Base-by-base conservation (phyloP, 2,329 filamentous ascomycete genomes). In the Aspergillus versicolor region DNA sequence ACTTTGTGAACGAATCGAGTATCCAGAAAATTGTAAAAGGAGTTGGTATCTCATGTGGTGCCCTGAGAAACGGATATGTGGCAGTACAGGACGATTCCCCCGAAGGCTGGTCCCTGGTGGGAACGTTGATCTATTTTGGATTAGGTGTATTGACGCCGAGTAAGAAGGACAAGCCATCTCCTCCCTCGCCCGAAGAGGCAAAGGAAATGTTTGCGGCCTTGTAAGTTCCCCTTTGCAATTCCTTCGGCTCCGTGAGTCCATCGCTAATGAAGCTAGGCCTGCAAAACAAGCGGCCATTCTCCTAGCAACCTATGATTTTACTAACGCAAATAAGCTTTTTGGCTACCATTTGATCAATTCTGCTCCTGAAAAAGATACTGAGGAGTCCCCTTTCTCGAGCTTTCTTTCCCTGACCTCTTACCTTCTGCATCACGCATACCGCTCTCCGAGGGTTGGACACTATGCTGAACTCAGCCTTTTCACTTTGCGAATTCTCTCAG, bases 251-350 rank as follows among this genome's bases (percentile, higher is more conserved):
- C 27, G 50, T 73, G 40, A 17, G 4, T 51, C 19, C 11, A 32
- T 40, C 49, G 24, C 67, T 74, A 62, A 73, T 57, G 12, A 62
- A 54, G 51, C 47, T 63, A 95, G 91, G 63, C 94, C 94, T 1
- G 86, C 87, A 3, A 83, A 87, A 57, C 87, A 92, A 72, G 89
- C 91, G 15, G 87, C 92, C 4, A 81, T 95, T 3, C 77, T 97
- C 4, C 81, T 99, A 34, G 88, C 91, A 0, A 88, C 91, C 0
- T 99, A 97, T 71, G 94, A 97, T 72, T 97, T 97, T 71, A 87
- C 88, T 3, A 89, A 96, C 69, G 89, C 92, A 34, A 99, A 97
- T 78, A 97, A 97, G 75, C 81, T 97, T 8, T 97, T 99, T 74
- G 93, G 91, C 73, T 89, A 90, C 71, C 92, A 89, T 65, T 77